phyloP scores from a whole-genome alignment of 2,329 filamentous ascomycete species.

The Plenodomus tracheiphilus region DNA sequence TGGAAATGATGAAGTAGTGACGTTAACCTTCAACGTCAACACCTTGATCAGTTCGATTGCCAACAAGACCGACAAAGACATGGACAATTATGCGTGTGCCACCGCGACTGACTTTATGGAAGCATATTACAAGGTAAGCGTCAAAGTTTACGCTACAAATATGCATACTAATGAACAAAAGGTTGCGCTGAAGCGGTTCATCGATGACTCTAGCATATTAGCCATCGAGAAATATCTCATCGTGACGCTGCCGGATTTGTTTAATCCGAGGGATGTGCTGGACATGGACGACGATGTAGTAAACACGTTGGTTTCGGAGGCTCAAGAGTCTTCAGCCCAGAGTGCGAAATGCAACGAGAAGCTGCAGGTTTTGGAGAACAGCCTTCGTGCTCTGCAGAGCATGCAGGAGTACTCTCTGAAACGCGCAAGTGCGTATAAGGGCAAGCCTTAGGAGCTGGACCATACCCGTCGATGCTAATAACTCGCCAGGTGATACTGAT shows the following conservation, averaged over 20 bases:
- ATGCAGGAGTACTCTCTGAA: background rate
- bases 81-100: slow-evolving; percentile 34
- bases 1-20: background rate
- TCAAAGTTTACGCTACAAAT: background rate
- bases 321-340: slow-evolving; percentile 16
- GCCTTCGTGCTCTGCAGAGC: slow-evolving; percentile 10
- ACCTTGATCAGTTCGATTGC: slow-evolving; percentile 15
- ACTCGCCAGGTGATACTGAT: too few species aligned
- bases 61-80: slow-evolving; percentile 25
- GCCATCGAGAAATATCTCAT: slow-evolving; percentile 44
- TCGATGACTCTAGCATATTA: slow-evolving; percentile 47
- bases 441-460: too few species aligned
- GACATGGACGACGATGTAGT: slow-evolving; percentile 19
- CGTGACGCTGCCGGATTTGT: slow-evolving; percentile 29
- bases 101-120: slow-evolving; percentile 35
- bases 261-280: slow-evolving; percentile 27
- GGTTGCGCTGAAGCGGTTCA: slow-evolving; percentile 47
- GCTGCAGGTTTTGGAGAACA: slow-evolving; percentile 18
- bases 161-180: slow-evolving; percentile 11
- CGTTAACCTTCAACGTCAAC: slow-evolving; percentile 7
- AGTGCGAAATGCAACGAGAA: slow-evolving; percentile 16
- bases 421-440: background rate
- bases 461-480: too few species aligned
- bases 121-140: slow-evolving; percentile 32
- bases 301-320: slow-evolving; percentile 16